Evolutionary conservation across 371 early-diverging fungal genomes (phyloP).

Genomic region (Mucor mucedo): DNA sequence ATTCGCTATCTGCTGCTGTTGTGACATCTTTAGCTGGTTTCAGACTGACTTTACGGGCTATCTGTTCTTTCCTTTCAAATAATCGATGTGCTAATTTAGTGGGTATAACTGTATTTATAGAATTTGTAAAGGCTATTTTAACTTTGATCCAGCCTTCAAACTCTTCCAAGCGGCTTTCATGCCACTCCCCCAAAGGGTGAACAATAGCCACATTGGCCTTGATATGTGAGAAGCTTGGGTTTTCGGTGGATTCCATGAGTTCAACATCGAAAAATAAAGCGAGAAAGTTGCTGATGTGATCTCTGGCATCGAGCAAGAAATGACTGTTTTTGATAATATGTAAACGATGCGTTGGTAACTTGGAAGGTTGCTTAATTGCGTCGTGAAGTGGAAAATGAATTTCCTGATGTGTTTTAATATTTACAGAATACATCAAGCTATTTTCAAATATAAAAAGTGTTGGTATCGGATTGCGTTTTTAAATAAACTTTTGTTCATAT

Average conservation of each 20-base stretch:
- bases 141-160: slow-evolving; percentile 30
- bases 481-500: not conserved
- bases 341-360: slow-evolving; percentile 26
- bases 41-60: not conserved
- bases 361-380: not conserved
- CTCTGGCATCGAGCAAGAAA: slow-evolving; percentile 29
- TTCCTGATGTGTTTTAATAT: slow-evolving; percentile 8
- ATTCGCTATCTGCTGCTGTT: slow-evolving; percentile 12
- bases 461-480: not conserved
- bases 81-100: not conserved
- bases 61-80: slow-evolving; percentile 2
- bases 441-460: not conserved
- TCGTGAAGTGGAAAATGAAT: slow-evolving; percentile 8
- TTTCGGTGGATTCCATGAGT: not conserved
- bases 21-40: not conserved
- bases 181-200: slow-evolving; percentile 40
- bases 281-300: slow-evolving; percentile 27
- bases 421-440: slow-evolving; percentile 18
- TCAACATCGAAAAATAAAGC: slow-evolving; percentile 31
- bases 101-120: not conserved
- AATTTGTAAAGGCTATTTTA: slow-evolving; percentile 9
- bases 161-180: not conserved
- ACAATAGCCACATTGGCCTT: slow-evolving; percentile 33
- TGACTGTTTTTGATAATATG: slow-evolving; percentile 39
- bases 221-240: slow-evolving; percentile 16